Base-by-base conservation (phyloP, 495 filamentous ascomycete species). In the Sphaerosporella brunnea region DNA sequence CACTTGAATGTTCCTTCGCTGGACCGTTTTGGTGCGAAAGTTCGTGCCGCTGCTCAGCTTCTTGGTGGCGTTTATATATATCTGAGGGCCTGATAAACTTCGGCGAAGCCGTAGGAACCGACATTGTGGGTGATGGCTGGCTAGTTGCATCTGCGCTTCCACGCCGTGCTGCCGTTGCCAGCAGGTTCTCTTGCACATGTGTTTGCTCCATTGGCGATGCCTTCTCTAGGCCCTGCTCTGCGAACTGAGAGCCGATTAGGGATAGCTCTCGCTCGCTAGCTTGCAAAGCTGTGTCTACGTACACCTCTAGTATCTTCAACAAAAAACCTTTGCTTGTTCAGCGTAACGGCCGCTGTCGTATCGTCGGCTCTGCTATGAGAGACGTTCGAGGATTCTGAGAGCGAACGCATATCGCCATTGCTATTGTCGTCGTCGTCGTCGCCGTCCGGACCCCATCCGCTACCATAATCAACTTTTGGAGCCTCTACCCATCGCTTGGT, bases 401-500 rank as follows among this genome's bases (percentile, higher is more conserved):
- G 39, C 55, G 44, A 51, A 59, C 19, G 51, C 49, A 15, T 34
- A 36, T 28, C 34, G 44, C 30, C 30, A 51, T 26, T 28, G 48
- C 40, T 19, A 15, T 13, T 10, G 30, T 19, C 18, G 28, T 35
- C 20, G 39, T 8, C 36, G n/a, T 28, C 48, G 38, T 44, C 35
- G 23, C 50, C 42, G 39, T 80, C 81, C 35, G 85, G 90, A 83
- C 90, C 95, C 56, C 93, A 88, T 53, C 84, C 85, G 50, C 87
- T 90, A 56, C 87, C 90, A 56, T 97, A 97, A 49, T 79, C 79
- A 49, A 78, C 75, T 30, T 77, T 69, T 61, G 88, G 92, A 19
- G 90, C 90, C 55, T 94, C 79, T 9, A 87, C 79, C 90, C 90
- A 97, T 67, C 85, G 85, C 65, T 77, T 85, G 15, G 90, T 95